Evolutionary conservation across 73 alveolate species (phyloP).

Genomic region (Paramecium pentaurelia): DNA sequence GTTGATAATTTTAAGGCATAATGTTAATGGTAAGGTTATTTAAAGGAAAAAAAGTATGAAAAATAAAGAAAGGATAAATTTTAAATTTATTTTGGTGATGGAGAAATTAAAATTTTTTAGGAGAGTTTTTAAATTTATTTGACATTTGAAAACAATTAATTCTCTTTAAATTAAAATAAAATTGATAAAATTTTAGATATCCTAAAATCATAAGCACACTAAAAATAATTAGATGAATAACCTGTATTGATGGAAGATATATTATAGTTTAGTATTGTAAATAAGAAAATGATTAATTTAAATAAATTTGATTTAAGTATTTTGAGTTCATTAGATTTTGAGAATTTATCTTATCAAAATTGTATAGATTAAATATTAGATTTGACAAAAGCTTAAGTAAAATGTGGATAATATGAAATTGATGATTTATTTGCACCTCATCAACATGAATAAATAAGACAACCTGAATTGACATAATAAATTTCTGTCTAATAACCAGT

Average conservation of each 20-base stretch:
- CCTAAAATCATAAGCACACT: neutral
- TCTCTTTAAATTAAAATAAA: neutral
- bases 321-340: neutral
- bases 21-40: neutral
- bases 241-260: neutral
- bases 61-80: neutral
- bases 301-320: neutral
- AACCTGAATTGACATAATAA: neutral
- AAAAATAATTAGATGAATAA: neutral
- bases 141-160: neutral
- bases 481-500: neutral
- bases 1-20: neutral
- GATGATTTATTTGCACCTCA: slow-evolving; percentile 45
- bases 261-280: neutral
- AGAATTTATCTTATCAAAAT: neutral
- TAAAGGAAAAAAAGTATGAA: neutral
- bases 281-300: neutral
- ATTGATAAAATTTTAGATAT: neutral
- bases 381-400: neutral
- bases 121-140: neutral
- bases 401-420: neutral
- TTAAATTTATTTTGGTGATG: neutral
- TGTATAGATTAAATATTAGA: neutral
- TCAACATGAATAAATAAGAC: neutral
- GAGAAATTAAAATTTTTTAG: neutral